Evolutionary conservation across 1,139 yeast genomes (phyloP).

Genomic region (Hansenula lynferdii): DNA sequence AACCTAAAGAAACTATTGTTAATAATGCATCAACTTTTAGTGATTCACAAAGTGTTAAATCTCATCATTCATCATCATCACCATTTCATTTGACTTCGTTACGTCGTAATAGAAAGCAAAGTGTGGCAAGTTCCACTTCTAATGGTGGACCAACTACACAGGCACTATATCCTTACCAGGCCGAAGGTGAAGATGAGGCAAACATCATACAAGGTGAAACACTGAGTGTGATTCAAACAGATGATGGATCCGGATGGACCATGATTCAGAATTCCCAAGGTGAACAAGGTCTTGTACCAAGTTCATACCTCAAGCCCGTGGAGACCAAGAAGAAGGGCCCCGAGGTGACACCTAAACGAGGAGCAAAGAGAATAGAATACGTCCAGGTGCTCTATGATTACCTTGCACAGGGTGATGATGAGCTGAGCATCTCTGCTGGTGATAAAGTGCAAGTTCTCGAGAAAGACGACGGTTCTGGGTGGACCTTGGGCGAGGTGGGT

Average conservation of each 20-base stretch:
- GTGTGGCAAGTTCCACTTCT: conserved; percentile 12
- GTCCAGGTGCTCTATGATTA: conserved; percentile 79
- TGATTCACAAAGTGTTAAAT: conserved; percentile 11
- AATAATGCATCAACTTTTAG: conserved; percentile 8
- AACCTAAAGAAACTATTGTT: conserved; percentile 1
- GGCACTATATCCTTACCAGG: conserved; percentile 65
- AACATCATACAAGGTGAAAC: conserved; percentile 57
- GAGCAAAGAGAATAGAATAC: conserved; percentile 44
- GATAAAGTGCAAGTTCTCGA: conserved; percentile 67
- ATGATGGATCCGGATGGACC: conserved; percentile 97
- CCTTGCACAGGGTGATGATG: conserved; percentile 79
- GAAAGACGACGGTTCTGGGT: conserved; percentile 78
- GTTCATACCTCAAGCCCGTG: conserved; percentile 62
- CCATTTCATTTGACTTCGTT: conserved; percentile 16
- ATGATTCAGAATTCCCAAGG: conserved; percentile 40
- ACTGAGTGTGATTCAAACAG: conserved; percentile 54
- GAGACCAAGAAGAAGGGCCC: conserved; percentile 57
- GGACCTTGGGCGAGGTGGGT: conserved; percentile 89
- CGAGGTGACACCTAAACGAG: conserved; percentile 74
- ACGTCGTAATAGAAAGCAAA: conserved; percentile 26
- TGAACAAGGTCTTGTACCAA: conserved; percentile 77
- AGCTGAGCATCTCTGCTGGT: conserved; percentile 66
- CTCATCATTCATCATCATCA: conserved; percentile 4
- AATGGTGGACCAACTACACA: conserved; percentile 19
- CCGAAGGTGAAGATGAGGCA: conserved; percentile 75